These are phyloP conservation scores for Cubamyces lactineus DNA, from an alignment of 768 basidiomycete species.

Conservation along the genomic window DNA sequence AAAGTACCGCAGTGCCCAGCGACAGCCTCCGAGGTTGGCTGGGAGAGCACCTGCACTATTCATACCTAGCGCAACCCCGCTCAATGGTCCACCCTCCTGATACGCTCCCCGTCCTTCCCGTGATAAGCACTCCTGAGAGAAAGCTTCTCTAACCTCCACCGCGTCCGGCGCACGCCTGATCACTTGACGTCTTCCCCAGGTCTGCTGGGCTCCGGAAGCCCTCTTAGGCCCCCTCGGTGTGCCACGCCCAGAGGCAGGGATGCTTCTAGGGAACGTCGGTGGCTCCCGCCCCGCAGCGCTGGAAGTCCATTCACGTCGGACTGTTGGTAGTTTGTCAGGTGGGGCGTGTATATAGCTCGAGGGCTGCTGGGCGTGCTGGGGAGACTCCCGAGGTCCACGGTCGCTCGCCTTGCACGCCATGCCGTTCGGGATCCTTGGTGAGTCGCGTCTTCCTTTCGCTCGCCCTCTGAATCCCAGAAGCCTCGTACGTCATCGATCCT, in stretches of 20 bases:
- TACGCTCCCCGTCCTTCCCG: constrained; percentile 2
- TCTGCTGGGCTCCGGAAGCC: neutral
- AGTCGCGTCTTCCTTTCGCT: constrained; percentile 11
- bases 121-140: constrained; percentile 8
- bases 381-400: neutral
- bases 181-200: constrained; percentile 6
- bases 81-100: neutral
- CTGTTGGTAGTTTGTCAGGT: neutral
- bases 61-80: neutral
- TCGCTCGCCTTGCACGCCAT: constrained; percentile 24
- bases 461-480: no score
- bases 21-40: neutral
- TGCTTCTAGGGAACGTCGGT: neutral
- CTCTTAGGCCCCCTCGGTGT: neutral
- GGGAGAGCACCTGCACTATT: neutral
- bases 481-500: no score
- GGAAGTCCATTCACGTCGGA: neutral
- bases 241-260: neutral
- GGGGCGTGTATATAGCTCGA: neutral
- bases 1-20: neutral
- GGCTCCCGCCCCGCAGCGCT: no score
- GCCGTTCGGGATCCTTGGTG: constrained; percentile 44
- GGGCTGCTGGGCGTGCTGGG: neutral
- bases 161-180: neutral
- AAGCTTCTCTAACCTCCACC: constrained; percentile 5